Percentiles rank a stretch among this genome's conserved stretches.
phyloP scores from a whole-genome alignment of 2,329 filamentous ascomycete genomes.

The Aspergillus costaricaensis region DNA sequence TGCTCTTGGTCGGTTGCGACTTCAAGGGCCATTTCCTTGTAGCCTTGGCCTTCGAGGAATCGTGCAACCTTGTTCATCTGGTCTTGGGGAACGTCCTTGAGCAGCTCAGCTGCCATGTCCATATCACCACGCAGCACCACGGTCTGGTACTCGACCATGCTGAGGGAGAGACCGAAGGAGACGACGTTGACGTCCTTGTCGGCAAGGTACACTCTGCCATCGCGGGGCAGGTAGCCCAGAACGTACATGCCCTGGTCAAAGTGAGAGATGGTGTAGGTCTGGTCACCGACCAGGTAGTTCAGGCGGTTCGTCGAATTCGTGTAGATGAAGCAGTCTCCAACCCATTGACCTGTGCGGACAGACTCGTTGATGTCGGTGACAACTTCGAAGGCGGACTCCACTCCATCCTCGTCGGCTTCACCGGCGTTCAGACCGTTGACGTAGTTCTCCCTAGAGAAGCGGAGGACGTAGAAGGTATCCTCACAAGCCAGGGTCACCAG shows the following conservation, averaged over 20 bases:
- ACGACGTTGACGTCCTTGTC: constrained; percentile 94
- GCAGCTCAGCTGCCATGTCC: constrained; percentile 83
- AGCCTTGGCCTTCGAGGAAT: constrained; percentile 94
- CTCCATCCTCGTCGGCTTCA: constrained; percentile 83
- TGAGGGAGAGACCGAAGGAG: constrained; percentile 86
- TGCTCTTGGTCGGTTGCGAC: constrained; percentile 95
- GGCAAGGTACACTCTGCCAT: constrained; percentile 90
- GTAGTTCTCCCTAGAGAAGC: constrained; percentile 88
- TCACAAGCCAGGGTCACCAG: constrained; percentile 90
- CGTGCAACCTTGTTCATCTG: constrained; percentile 98
- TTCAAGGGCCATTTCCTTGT: constrained; percentile 92
- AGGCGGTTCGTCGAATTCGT: constrained; percentile 94
- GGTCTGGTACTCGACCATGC: constrained; percentile 95
- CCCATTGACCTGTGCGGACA: constrained; percentile 94
- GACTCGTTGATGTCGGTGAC: constrained; percentile 93
- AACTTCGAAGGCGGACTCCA: constrained; percentile 93
- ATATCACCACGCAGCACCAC: constrained; percentile 91
- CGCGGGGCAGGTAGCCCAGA: constrained; percentile 89
- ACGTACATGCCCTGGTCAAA: constrained; percentile 96
- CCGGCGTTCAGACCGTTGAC: constrained; percentile 79
- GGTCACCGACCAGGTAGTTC: constrained; percentile 96
- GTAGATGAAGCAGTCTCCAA: constrained; percentile 98
- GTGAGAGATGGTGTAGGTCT: constrained; percentile 96
- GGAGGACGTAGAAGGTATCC: constrained; percentile 90
- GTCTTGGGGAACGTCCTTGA: constrained; percentile 80